These are phyloP conservation scores for Sarcomyxa edulis DNA, from an alignment of 768 basidiomycete genomes.

Conservation along the genomic window DNA sequence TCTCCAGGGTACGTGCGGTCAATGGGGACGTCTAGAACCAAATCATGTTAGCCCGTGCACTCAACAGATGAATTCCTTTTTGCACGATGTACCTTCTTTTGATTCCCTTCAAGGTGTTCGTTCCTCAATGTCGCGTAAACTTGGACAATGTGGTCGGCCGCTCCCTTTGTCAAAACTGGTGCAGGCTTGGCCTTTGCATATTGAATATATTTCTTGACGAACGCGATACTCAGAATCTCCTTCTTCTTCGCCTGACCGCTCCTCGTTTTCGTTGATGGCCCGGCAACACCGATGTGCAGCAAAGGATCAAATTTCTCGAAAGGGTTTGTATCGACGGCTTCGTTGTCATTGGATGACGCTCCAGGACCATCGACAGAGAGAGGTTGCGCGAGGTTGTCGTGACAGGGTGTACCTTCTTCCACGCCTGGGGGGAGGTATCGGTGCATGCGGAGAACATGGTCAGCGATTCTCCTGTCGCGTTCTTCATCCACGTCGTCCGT, in stretches of 20 bases:
- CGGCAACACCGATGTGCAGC: constrained; percentile 77
- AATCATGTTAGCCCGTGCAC: constrained; percentile 9
- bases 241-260: constrained; percentile 56
- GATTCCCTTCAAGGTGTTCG: constrained; percentile 85
- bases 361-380: constrained; percentile 82
- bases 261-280: constrained; percentile 47
- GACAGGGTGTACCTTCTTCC: constrained; percentile 90
- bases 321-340: constrained; percentile 67
- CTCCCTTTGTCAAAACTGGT: constrained; percentile 86
- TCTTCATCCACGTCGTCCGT: constrained; percentile 97
- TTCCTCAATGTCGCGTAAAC: constrained; percentile 91
- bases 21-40: constrained; percentile 82
- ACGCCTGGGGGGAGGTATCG: constrained; percentile 94
- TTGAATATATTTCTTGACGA: constrained; percentile 98
- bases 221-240: constrained; percentile 88
- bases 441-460: constrained; percentile 97
- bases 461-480: constrained; percentile 90
- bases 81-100: constrained; percentile 67
- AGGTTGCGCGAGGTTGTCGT: constrained; percentile 84
- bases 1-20: constrained; percentile 97
- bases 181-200: constrained; percentile 88
- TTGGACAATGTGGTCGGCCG: constrained; percentile 89
- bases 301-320: constrained; percentile 98
- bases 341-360: constrained; percentile 39
- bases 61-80: constrained; percentile 4